Conservation (phyloP, 1,139 yeast genomes). For the Torulaspora globosa region DNA sequence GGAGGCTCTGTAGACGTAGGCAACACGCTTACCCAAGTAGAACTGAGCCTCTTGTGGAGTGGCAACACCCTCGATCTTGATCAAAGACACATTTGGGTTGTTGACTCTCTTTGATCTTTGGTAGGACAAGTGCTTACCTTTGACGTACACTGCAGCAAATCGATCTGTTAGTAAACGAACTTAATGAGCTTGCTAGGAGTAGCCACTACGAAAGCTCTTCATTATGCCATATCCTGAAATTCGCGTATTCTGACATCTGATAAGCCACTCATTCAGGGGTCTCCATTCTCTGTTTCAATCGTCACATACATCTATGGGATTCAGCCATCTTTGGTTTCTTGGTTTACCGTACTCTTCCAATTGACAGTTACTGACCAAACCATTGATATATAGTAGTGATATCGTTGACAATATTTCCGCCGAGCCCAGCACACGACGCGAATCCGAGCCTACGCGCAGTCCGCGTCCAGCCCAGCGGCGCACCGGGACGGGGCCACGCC, state of each 20-base stretch:
- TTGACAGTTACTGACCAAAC: neutral
- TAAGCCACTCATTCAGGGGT: neutral
- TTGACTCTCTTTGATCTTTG: conserved; percentile 98
- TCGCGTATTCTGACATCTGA: too few relatives aligned
- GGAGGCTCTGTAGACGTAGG: conserved; percentile 98
- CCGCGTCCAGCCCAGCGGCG: neutral
- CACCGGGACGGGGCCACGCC: neutral
- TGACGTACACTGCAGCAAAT: conserved; percentile 79
- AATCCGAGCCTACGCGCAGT: too few relatives aligned
- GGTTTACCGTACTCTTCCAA: conserved; percentile 12
- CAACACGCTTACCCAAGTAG: conserved; percentile 99
- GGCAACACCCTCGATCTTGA: conserved; percentile 94
- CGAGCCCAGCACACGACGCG: too few relatives aligned
- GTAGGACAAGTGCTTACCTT: conserved; percentile 99
- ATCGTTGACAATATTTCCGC: conserved; percentile 1
- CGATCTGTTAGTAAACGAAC: conserved; percentile 10
- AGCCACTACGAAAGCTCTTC: too few relatives aligned
- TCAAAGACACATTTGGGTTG: conserved; percentile 97
- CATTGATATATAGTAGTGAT: conserved; percentile 4
- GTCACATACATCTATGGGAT: conserved; percentile 88
- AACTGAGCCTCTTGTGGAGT: conserved; percentile 92
- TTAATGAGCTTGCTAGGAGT: too few relatives aligned
- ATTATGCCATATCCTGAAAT: too few relatives aligned
- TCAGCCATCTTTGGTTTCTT: conserved; percentile 69
- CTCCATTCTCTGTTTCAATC: neutral